Conservation (phyloP, 768 basidiomycete genomes). For the Macrolepiota dolichaula region DNA sequence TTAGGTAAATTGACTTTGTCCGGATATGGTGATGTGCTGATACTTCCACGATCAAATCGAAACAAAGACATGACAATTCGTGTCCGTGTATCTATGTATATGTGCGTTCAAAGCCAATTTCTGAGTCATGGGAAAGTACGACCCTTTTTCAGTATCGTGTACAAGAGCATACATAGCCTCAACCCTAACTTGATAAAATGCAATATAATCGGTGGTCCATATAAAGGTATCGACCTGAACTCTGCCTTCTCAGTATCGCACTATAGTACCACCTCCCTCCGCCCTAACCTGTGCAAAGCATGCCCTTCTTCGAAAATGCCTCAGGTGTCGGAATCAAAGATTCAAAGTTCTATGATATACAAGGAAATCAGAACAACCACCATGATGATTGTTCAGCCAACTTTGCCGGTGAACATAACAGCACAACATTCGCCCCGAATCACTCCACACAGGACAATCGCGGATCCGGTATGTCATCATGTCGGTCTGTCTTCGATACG, state of each 20-base stretch:
- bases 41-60: too few relatives aligned
- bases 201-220: not conserved
- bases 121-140: too few relatives aligned
- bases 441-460: conserved; percentile 1
- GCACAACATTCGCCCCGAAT: not conserved
- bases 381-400: not conserved
- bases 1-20: too few relatives aligned
- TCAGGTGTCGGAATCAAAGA: not conserved
- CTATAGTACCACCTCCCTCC: not conserved
- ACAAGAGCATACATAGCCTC: not conserved
- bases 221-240: not conserved
- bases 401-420: not conserved
- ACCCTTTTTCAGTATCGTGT: not conserved
- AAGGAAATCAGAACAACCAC: not conserved
- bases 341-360: not conserved
- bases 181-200: not conserved
- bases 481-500: not conserved
- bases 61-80: too few relatives aligned
- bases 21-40: too few relatives aligned
- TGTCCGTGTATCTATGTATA: too few relatives aligned
- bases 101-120: too few relatives aligned
- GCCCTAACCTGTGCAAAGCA: not conserved
- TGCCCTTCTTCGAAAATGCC: conserved; percentile 3
- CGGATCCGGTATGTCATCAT: not conserved
- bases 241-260: not conserved